phyloP scores from a whole-genome alignment of 106 monocot species.

The Chionographis japonica region DNA sequence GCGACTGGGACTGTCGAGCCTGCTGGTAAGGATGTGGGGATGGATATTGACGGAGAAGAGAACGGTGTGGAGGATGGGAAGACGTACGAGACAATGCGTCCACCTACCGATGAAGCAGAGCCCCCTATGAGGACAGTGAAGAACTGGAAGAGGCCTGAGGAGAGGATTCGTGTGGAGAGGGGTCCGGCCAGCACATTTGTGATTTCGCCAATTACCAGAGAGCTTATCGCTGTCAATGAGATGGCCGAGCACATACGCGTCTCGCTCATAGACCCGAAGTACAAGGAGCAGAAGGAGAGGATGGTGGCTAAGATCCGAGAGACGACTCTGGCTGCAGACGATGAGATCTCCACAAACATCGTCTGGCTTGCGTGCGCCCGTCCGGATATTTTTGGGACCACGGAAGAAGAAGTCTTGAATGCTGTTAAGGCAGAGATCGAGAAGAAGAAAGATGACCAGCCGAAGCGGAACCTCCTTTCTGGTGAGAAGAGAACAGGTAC shows the following conservation, averaged over 20 bases:
- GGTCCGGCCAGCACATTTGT: constrained; percentile 83
- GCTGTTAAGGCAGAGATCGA: constrained; percentile 98
- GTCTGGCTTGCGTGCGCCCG: constrained; percentile 94
- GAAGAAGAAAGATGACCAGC: constrained; percentile 97
- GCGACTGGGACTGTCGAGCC: constrained; percentile 41
- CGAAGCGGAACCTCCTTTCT: constrained; percentile 72
- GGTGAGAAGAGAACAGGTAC: constrained; percentile 48
- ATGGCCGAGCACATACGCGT: constrained; percentile 99
- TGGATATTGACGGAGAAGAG: constrained; percentile 93
- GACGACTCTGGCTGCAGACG: constrained; percentile 90
- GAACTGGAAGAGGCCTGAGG: constrained; percentile 97
- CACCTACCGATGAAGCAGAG: constrained; percentile 42
- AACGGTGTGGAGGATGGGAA: constrained; percentile 35
- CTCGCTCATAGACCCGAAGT: constrained; percentile 96
- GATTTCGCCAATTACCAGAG: constrained; percentile 90
- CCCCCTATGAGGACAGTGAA: constrained; percentile 95
- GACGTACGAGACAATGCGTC: constrained; percentile 18
- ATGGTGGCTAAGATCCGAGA: constrained; percentile 99
- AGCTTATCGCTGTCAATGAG: constrained; percentile 89
- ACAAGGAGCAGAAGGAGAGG: constrained; percentile 99
- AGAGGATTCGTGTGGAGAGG: constrained; percentile 67
- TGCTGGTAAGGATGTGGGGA: constrained; percentile 92
- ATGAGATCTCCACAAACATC: constrained; percentile 95
- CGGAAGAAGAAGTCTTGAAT: constrained; percentile 95
- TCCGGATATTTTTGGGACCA: constrained; percentile 98